Evolutionary conservation across 768 basidiomycete genomes (phyloP).

Genomic region (Inosperma sp.): DNA sequence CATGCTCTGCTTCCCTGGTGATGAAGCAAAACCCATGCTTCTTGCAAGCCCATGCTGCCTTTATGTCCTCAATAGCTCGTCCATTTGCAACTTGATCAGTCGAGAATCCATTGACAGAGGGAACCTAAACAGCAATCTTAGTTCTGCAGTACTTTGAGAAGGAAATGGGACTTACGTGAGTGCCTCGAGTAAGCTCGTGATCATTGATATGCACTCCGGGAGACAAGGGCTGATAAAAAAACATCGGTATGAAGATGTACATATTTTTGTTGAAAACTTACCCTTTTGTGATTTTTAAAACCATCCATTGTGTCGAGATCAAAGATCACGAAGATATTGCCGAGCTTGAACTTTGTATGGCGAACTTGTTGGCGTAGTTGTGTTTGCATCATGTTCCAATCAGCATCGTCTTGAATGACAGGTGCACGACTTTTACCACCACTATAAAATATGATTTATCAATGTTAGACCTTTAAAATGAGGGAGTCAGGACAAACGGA

Average conservation of each 20-base stretch:
- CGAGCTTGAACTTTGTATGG: not conserved
- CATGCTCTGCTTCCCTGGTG: not conserved
- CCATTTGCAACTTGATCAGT: slow-evolving; percentile 1
- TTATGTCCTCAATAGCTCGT: slow-evolving; percentile 3
- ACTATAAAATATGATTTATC: not conserved
- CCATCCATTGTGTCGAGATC: slow-evolving; percentile 6
- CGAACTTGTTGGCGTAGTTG: not conserved
- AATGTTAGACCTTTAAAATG: not conserved
- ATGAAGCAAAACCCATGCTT: slow-evolving; percentile 2
- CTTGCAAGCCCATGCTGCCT: not conserved
- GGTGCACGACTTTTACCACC: slow-evolving; percentile 1
- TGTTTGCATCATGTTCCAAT: not conserved
- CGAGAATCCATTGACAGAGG: not conserved
- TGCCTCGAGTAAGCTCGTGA: slow-evolving; percentile 3
- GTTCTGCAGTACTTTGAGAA: not conserved
- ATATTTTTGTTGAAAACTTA: too few species aligned
- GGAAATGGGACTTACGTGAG: slow-evolving; percentile 1
- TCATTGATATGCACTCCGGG: too few species aligned
- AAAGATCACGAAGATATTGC: slow-evolving; percentile 1
- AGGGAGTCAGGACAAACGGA: not conserved
- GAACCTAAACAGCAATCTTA: slow-evolving; percentile 1
- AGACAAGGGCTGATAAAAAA: not conserved
- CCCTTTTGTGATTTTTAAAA: slow-evolving; percentile 1
- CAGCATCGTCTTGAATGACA: slow-evolving; percentile 1
- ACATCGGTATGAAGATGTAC: not conserved